Conservation (phyloP, 2,329 filamentous ascomycete genomes). For the Gyromitra esculenta region DNA sequence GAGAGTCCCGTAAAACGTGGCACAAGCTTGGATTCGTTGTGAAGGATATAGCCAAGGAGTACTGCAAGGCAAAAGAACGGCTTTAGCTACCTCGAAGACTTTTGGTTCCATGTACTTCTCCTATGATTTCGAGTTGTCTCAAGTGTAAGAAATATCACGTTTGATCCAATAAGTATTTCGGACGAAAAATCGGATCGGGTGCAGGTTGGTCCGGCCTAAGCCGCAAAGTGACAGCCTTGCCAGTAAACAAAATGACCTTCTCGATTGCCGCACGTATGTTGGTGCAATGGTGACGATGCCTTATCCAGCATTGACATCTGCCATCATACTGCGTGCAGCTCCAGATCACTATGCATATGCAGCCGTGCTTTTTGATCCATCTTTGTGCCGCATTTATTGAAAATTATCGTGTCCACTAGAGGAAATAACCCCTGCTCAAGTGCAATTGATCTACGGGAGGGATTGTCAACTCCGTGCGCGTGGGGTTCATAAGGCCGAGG, state of each 20-base stretch:
- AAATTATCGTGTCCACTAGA: constrained; percentile 23
- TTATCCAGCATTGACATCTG: constrained; percentile 46
- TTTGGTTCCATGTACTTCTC: constrained; percentile 26
- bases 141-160: constrained; percentile 5
- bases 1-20: constrained; percentile 44
- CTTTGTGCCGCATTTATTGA: constrained; percentile 43
- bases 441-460: constrained; percentile 51
- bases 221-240: constrained; percentile 16
- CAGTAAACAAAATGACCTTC: constrained; percentile 30
- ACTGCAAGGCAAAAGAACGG: constrained; percentile 22
- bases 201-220: constrained; percentile 9
- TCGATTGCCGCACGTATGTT: constrained; percentile 29
- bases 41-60: constrained; percentile 4
- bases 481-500: constrained; percentile 43
- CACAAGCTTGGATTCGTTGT: constrained; percentile 28
- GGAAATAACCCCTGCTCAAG: constrained; percentile 29
- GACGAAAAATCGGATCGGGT: constrained; percentile 12
- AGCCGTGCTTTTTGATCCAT: constrained; percentile 40
- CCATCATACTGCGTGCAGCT: constrained; percentile 45
- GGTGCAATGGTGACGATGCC: constrained; percentile 40
- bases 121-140: constrained; percentile 13
- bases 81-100: constrained; percentile 22
- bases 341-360: constrained; percentile 52
- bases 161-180: constrained; percentile 13
- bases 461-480: constrained; percentile 36